Evolutionary conservation across 2,329 filamentous ascomycete species (phyloP).

Genomic region (Zasmidium cellare): DNA sequence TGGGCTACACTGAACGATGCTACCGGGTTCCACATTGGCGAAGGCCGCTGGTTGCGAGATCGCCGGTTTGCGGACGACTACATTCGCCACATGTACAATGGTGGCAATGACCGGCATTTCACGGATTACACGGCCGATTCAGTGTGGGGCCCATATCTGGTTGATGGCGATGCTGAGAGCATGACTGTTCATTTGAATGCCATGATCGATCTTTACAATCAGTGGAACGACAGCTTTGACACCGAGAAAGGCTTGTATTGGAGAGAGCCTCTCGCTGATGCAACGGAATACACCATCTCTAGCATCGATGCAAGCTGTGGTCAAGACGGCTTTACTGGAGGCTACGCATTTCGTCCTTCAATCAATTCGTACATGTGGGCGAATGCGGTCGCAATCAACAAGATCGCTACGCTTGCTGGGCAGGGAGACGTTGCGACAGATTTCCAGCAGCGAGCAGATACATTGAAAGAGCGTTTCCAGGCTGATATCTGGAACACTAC

Average conservation of each 20-base stretch:
- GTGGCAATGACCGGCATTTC: conserved; percentile 45
- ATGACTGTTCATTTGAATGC: conserved; percentile 35
- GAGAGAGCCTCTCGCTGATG: conserved; percentile 45
- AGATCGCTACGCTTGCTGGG: conserved; percentile 38
- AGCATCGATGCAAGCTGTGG: conserved; percentile 45
- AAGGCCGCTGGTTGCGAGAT: conserved; percentile 48
- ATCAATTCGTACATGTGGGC: conserved; percentile 49
- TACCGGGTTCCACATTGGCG: conserved; percentile 45
- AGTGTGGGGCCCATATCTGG: conserved; percentile 43
- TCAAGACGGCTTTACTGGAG: conserved; percentile 43
- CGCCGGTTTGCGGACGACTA: conserved; percentile 48
- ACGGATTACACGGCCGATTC: conserved; percentile 45
- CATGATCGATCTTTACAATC: conserved; percentile 40
- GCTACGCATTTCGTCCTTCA: conserved; percentile 44
- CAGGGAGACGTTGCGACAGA: conserved; percentile 19
- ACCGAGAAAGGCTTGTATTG: conserved; percentile 43
- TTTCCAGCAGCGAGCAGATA: conserved; percentile 31
- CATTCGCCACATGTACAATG: conserved; percentile 42
- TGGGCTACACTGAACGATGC: conserved; percentile 48
- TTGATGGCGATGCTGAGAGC: conserved; percentile 41
- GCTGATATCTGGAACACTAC: conserved; percentile 46
- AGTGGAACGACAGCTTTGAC: conserved; percentile 43
- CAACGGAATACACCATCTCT: conserved; percentile 48
- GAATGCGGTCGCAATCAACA: conserved; percentile 45
- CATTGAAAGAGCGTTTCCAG: conserved; percentile 41